phyloP scores from a whole-genome alignment of 257 asterid species.

The Eustoma russellianum region DNA sequence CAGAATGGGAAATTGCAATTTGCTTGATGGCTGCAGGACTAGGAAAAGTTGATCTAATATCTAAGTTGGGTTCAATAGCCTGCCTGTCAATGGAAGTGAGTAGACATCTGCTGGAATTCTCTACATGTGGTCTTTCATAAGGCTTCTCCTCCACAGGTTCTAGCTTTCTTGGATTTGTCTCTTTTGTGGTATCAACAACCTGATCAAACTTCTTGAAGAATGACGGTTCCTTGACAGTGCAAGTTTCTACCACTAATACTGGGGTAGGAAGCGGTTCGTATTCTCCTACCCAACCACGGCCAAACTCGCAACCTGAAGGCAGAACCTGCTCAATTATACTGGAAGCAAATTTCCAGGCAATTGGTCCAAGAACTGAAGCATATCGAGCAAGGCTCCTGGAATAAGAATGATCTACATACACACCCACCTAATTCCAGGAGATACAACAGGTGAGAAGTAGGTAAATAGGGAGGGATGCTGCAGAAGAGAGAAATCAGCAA shows the following conservation, averaged over 20 bases:
- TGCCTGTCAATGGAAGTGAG: constrained; percentile 18
- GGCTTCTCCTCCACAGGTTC: constrained; percentile 24
- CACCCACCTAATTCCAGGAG: constrained; percentile 61
- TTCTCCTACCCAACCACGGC: constrained; percentile 98
- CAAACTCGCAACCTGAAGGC: constrained; percentile 75
- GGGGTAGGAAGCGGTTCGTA: constrained; percentile 93
- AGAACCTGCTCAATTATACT: constrained; percentile 81
- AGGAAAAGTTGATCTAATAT: constrained; percentile 31
- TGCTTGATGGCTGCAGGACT: constrained; percentile 37
- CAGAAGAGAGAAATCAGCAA: constrained; percentile 3
- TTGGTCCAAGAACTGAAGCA: constrained; percentile 85
- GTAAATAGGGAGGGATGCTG: constrained; percentile 5
- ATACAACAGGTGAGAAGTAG: background rate
- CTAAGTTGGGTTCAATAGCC: constrained; percentile 22
- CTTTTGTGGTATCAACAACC: constrained; percentile 24
- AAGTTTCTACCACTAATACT: constrained; percentile 50
- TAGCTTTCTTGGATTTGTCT: constrained; percentile 19
- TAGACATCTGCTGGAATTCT: constrained; percentile 3
- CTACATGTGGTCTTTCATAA: constrained; percentile 7
- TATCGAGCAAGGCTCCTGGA: constrained; percentile 90
- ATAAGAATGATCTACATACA: constrained; percentile 81
- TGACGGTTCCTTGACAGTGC: constrained; percentile 51
- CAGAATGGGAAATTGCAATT: constrained; percentile 24
- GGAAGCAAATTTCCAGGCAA: constrained; percentile 86
- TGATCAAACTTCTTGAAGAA: constrained; percentile 37